Conservation (phyloP, 192 early-diverging fungal species). For the Chytriomyces sp. region DNA sequence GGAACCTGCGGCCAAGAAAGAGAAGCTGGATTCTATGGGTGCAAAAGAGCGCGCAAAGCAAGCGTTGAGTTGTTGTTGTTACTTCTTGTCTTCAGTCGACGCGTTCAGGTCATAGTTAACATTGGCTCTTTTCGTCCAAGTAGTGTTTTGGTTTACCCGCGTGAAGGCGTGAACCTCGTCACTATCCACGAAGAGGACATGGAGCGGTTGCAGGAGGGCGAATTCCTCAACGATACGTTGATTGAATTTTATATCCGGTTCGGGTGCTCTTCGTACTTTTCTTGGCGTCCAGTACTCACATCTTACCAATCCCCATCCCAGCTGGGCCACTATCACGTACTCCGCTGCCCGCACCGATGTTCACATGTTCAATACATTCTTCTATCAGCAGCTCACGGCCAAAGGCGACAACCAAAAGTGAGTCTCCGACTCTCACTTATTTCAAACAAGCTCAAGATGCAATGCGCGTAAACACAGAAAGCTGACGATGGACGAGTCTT, state of each 20-base stretch:
- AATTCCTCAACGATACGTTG: constrained; percentile 88
- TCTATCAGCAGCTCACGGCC: constrained; percentile 72
- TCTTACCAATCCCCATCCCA: constrained; percentile 11
- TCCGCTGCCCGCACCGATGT: constrained; percentile 48
- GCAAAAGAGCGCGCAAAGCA: no score
- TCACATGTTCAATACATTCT: constrained; percentile 85
- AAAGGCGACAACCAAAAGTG: constrained; percentile 29
- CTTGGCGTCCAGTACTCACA: not conserved
- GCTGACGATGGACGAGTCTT: constrained; percentile 37
- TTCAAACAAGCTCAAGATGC: not conserved
- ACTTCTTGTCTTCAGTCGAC: no score
- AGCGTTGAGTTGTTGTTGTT: no score
- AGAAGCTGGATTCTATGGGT: no score
- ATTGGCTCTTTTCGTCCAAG: not conserved
- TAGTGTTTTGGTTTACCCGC: constrained; percentile 57
- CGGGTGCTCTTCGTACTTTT: not conserved
- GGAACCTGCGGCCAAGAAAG: no score
- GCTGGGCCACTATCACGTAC: constrained; percentile 15
- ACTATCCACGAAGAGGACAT: constrained; percentile 69
- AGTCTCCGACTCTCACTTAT: not conserved
- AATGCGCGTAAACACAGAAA: constrained; percentile 35
- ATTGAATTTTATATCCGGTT: constrained; percentile 86
- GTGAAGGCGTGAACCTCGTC: constrained; percentile 53
- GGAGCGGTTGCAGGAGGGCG: constrained; percentile 61
- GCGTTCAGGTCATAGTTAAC: no score